Evolutionary conservation across 495 filamentous ascomycete species (phyloP).

Genomic region (Aspergillus cristatus): DNA sequence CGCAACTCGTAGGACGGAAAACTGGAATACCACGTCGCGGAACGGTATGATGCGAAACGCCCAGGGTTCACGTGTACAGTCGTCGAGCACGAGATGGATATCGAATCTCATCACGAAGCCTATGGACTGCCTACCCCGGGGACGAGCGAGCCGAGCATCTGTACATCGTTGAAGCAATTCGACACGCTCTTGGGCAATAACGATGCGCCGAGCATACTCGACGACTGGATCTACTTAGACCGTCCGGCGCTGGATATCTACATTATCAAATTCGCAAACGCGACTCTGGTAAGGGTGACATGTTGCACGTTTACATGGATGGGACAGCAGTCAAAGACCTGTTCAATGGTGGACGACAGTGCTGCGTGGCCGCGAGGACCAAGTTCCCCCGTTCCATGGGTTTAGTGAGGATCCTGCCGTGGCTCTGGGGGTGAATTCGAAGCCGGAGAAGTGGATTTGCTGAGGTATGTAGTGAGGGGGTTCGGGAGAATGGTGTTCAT

Average conservation of each 20-base stretch:
- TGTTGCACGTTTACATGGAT: background rate
- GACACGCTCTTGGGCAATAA: background rate
- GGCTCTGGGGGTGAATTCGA: background rate
- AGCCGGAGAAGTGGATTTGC: too few species aligned
- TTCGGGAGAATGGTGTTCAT: background rate
- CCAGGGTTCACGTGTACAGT: conserved; percentile 7
- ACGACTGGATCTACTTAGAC: background rate
- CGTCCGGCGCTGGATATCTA: background rate
- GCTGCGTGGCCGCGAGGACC: conserved; percentile 3
- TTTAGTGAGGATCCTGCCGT: conserved; percentile 1
- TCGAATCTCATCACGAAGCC: background rate
- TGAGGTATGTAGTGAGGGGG: background rate
- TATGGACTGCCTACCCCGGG: background rate
- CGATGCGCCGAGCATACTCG: background rate
- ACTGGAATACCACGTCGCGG: conserved; percentile 36
- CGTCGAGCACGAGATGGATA: background rate
- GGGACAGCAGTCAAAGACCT: background rate
- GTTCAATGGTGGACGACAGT: conserved; percentile 2
- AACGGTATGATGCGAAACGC: conserved; percentile 18
- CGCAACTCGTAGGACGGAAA: conserved; percentile 6
- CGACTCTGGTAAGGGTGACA: background rate
- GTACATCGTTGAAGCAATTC: background rate
- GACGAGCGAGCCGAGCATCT: too few species aligned
- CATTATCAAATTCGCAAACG: background rate
- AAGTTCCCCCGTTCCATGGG: conserved; percentile 2